phyloP scores from a whole-genome alignment of 345 rosid genomes.

The Murraya koenigii region DNA sequence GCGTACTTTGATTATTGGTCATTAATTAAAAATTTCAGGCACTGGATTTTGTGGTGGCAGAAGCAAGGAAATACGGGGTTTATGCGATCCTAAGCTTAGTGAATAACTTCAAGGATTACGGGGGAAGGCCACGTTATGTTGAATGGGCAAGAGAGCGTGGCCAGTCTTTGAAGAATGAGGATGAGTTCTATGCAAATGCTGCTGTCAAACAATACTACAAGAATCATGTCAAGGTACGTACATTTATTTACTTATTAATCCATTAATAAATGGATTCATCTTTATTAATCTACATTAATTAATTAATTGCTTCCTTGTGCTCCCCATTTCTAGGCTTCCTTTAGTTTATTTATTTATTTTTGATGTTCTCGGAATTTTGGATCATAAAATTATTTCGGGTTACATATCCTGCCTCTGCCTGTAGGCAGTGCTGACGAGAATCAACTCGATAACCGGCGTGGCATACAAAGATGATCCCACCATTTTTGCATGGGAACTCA shows the following conservation, averaged over 20 bases:
- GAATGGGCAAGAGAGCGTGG: constrained; percentile 61
- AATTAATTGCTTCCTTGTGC: no score
- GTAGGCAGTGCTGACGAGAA: constrained; percentile 72
- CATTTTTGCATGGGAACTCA: constrained; percentile 90
- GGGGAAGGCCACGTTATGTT: constrained; percentile 61
- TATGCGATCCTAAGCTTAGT: constrained; percentile 61
- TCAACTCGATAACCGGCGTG: constrained; percentile 60
- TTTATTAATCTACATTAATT: no score
- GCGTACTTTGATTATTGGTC: no score
- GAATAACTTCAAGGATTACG: constrained; percentile 62
- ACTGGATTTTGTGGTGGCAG: constrained; percentile 70
- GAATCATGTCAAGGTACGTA: constrained; percentile 59
- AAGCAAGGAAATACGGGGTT: constrained; percentile 50
- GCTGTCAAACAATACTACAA: constrained; percentile 53
- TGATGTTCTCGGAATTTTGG: no score
- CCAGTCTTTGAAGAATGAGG: constrained; percentile 31
- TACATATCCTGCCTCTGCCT: background rate
- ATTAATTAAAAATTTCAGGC: constrained; percentile 33
- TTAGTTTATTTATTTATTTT: no score
- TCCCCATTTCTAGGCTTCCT: no score
- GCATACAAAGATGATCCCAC: constrained; percentile 72
- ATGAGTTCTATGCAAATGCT: constrained; percentile 62
- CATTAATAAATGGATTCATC: no score
- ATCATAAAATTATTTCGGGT: no score
- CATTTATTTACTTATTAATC: no score